Conservation (phyloP, 768 basidiomycete genomes). For the Heimioporus sp. region DNA sequence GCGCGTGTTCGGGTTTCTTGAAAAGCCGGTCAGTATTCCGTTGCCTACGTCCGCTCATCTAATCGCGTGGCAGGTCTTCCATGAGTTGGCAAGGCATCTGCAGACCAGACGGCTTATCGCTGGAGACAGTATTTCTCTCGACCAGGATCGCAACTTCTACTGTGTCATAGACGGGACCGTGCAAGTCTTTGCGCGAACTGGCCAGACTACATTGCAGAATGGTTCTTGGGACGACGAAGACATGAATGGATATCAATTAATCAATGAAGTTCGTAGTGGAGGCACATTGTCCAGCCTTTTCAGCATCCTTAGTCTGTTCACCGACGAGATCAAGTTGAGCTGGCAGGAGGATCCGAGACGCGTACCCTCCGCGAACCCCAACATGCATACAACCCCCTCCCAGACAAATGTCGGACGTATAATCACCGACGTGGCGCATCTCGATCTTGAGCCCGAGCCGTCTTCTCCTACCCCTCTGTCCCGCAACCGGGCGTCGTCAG, state of each 20-base stretch:
- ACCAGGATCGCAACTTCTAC: slow-evolving; percentile 94
- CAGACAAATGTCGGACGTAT: slow-evolving; percentile 36
- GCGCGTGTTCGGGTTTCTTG: slow-evolving; percentile 93
- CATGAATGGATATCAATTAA: slow-evolving; percentile 92
- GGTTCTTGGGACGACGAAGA: slow-evolving; percentile 79
- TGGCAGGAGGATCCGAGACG: slow-evolving; percentile 71
- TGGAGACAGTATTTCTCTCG: slow-evolving; percentile 89
- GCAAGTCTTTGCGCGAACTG: slow-evolving; percentile 83
- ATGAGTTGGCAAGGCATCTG: slow-evolving; percentile 93
- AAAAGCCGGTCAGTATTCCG: slow-evolving; percentile 76
- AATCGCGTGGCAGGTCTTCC: slow-evolving; percentile 67
- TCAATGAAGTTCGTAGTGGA: slow-evolving; percentile 95
- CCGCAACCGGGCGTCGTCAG: slow-evolving; percentile 49
- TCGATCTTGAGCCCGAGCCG: slow-evolving; percentile 42
- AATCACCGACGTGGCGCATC: slow-evolving; percentile 64
- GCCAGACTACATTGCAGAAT: slow-evolving; percentile 47
- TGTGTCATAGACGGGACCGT: slow-evolving; percentile 98
- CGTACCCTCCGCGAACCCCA: slow-evolving; percentile 24
- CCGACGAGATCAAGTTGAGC: slow-evolving; percentile 87
- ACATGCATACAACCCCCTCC: slow-evolving; percentile 18
- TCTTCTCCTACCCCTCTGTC: slow-evolving; percentile 26
- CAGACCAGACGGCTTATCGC: slow-evolving; percentile 95
- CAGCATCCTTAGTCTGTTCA: slow-evolving; percentile 95
- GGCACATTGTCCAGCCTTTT: slow-evolving; percentile 95
- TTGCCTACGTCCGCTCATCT: too few species aligned